Evolutionary conservation across 352 stramenopile species (phyloP), one percentile per base, ranked within the genome.

Genomic region (Vaucheria bursata): DNA sequence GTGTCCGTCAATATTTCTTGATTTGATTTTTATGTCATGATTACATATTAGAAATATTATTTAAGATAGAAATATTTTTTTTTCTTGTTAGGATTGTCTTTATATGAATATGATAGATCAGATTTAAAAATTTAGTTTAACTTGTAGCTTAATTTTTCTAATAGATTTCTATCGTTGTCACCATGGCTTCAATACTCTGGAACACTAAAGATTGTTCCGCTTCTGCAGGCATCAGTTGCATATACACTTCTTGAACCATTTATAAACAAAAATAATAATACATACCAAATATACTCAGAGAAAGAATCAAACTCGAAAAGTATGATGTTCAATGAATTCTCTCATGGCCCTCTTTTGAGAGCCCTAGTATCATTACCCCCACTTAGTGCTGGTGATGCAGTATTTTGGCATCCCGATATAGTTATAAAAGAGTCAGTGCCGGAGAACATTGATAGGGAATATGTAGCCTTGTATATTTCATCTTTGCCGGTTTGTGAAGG

Each of bases 331-430:
- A 68, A 7, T 7, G 2, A 7, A 2, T 2, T 7, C 6, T 31
- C 2, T 7, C 53, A 68, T 34, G 53, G 31, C 31, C 53, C 53
- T 31, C 53, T 68, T 31, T 34, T 68, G 53, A 2, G 53, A 31
- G 8, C 53, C 2, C 53, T 68, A 34, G 53, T 68, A 34, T 2
- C 53, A 34, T 34, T 68, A 34, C 53, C 53, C 6, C 2, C 53
- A 34, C 8, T 68, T 31, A 68, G 53, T 34, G 53, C 53, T 7
- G 53, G 53, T 7, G 53, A 68, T 34, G 2, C 8, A 2, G 53
- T 68, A 34, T 7, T 68, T 31, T 68, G 53, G 53, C 53, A 68
- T 34, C 53, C 53, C 7, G 53, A 68, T 34, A n/a, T n/a, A n/a
- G n/a, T n/a, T n/a, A n/a, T n/a, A n/a, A n/a, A n/a, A n/a, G n/a